Percentiles rank a stretch among this genome's conserved stretches.
phyloP scores from a whole-genome alignment of 108 stramenopile genomes.

The Nitzschia putrida region DNA sequence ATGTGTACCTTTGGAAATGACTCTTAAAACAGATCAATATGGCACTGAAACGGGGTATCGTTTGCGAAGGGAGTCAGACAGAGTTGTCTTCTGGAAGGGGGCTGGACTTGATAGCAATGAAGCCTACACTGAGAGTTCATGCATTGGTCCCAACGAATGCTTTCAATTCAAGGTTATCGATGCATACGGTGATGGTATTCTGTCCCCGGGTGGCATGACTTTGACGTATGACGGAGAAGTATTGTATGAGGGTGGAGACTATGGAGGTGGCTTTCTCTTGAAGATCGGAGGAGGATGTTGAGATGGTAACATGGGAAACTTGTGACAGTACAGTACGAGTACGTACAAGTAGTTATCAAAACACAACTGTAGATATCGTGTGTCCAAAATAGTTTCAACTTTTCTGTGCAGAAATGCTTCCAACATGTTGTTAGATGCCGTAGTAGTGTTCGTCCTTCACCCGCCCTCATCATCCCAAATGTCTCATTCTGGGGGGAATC shows the following conservation, averaged over 20 bases:
- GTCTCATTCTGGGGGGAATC: too few relatives aligned
- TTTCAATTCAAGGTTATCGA: constrained; percentile 27
- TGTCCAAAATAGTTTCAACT: too few relatives aligned
- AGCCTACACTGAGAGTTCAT: constrained; percentile 18
- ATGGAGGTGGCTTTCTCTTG: background rate
- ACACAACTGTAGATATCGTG: too few relatives aligned
- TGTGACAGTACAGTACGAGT: too few relatives aligned
- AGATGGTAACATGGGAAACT: background rate
- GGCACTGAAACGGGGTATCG: constrained; percentile 25
- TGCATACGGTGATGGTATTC: constrained; percentile 34
- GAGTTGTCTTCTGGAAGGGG: constrained; percentile 14
- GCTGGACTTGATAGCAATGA: constrained; percentile 19
- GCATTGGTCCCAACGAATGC: constrained; percentile 22
- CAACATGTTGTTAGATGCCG: too few relatives aligned
- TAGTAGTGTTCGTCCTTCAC: too few relatives aligned
- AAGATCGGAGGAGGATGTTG: constrained; percentile 3
- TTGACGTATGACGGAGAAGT: constrained; percentile 11
- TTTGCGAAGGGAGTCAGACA: constrained; percentile 19
- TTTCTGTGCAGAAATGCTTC: too few relatives aligned
- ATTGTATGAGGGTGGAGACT: constrained; percentile 6
- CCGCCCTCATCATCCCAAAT: too few relatives aligned
- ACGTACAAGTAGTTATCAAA: too few relatives aligned
- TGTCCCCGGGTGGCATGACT: constrained; percentile 17
- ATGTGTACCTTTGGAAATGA: constrained; percentile 15
- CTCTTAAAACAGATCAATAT: constrained; percentile 15